Conservation (phyloP, 345 rosid species). For the Populus deltoides region DNA sequence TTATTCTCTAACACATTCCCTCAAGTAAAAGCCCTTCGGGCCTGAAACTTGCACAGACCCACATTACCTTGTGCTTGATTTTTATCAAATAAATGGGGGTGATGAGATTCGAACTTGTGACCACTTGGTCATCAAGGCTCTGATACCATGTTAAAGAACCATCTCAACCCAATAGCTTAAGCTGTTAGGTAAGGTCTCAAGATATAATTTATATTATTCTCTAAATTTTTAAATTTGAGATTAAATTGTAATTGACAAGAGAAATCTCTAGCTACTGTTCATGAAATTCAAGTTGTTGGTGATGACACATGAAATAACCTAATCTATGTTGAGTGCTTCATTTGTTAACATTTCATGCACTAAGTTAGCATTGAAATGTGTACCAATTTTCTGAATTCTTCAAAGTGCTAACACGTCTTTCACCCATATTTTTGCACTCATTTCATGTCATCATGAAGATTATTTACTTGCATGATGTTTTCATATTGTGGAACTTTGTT, state of each 20-base stretch:
- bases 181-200: too few relatives aligned
- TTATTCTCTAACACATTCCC: too few relatives aligned
- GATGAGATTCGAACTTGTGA: too few relatives aligned
- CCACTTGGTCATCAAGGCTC: too few relatives aligned
- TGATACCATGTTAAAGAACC: too few relatives aligned
- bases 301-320: background rate
- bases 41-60: too few relatives aligned
- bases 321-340: background rate
- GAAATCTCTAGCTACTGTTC: background rate
- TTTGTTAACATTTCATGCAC: background rate
- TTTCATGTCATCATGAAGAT: background rate
- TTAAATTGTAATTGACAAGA: background rate
- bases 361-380: background rate
- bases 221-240: background rate
- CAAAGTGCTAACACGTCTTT: background rate
- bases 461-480: background rate
- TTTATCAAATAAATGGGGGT: too few relatives aligned
- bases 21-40: too few relatives aligned
- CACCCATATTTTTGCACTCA: background rate
- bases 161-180: too few relatives aligned
- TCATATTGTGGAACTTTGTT: background rate
- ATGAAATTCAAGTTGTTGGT: background rate
- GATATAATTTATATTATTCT: too few relatives aligned
- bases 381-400: background rate
- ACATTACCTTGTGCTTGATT: too few relatives aligned